Evolutionary conservation across 805 yeast genomes (phyloP), one percentile per base, ranked within the genome.

Genomic region (Limtongozyma cylindracea): DNA sequence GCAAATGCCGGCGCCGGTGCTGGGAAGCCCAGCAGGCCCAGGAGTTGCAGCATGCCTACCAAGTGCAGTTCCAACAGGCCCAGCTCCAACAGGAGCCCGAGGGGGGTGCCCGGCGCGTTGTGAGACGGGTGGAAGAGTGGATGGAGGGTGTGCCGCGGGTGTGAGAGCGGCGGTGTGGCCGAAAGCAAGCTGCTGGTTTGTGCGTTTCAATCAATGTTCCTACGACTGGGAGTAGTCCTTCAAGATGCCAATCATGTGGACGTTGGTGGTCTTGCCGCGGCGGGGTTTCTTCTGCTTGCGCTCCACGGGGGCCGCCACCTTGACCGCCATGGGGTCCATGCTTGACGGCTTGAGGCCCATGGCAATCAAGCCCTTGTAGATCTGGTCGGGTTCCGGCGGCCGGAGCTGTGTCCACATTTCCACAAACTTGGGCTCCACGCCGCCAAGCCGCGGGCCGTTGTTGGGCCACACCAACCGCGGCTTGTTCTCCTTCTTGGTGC

Each of bases 391-490:
- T 15, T 70, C 69, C 3, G 98, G 98, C 16, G 84, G 56, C 34
- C 66, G 67, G 10, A 77, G 70, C 17, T 50, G 49, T 26, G 58
- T 56, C 98, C 98, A 88, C 59, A 72, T 61, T 19, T 52, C 57
- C 19, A 68, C 69, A 41, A 82, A 88, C 32, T 77, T 92, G 9
- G 64, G 68, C 31, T 80, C 93, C 16, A 84, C 61, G 7, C 54
- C 45, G 13, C 65, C 68, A 28, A 72, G 47, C 19, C 70, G 66
- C 8, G 80, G 74, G 14, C 91, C 93, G 21, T 50, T 42, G 34
- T 78, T 77, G 11, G 84, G 68, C 96, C 96, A 88, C 9, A 88
- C 74, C 27, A 71, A 61, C 30, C 93, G 53, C n/a, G 98, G 94
- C 2, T 80, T 53, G 35, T 73, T 77, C 33, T 88, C 99, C 51